Conservation (phyloP, 2,329 filamentous ascomycete species). For the Penicillium sp. region DNA sequence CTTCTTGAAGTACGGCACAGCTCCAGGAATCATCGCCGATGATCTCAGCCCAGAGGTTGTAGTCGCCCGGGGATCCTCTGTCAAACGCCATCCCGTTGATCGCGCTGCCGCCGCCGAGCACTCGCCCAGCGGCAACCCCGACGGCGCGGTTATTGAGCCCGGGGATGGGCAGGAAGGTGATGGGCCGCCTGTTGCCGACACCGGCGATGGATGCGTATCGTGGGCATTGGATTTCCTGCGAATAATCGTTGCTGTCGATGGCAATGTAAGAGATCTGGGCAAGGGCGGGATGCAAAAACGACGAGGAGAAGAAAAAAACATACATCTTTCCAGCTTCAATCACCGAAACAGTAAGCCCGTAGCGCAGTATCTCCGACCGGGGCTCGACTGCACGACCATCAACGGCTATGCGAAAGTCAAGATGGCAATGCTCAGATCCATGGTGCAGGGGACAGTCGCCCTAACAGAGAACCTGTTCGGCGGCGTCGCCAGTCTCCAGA, state of each 20-base stretch:
- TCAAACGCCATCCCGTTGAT: conserved; percentile 13
- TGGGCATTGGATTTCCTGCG: conserved; percentile 2
- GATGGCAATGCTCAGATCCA: background rate
- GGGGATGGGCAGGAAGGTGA: background rate
- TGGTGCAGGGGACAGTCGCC: background rate
- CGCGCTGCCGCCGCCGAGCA: conserved; percentile 7
- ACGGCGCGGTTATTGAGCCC: conserved; percentile 8
- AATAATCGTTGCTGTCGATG: conserved; percentile 2
- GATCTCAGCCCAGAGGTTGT: conserved; percentile 10
- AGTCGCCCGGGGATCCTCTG: conserved; percentile 8
- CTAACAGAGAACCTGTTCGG: conserved; percentile 10
- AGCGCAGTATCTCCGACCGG: background rate
- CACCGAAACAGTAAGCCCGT: background rate
- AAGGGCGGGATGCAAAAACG: background rate
- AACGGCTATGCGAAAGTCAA: background rate
- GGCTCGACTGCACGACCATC: conserved; percentile 2
- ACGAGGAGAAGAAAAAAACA: background rate
- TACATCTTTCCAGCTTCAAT: background rate
- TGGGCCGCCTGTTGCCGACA: conserved; percentile 7
- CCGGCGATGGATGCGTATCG: background rate
- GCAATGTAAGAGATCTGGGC: background rate
- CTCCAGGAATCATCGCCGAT: conserved; percentile 2
- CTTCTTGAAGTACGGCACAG: conserved; percentile 9
- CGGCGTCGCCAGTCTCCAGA: conserved; percentile 7
- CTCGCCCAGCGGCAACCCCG: background rate